Evolutionary conservation across 2,329 filamentous ascomycete genomes (phyloP).

Genomic region (Dactylellina cionopaga): DNA sequence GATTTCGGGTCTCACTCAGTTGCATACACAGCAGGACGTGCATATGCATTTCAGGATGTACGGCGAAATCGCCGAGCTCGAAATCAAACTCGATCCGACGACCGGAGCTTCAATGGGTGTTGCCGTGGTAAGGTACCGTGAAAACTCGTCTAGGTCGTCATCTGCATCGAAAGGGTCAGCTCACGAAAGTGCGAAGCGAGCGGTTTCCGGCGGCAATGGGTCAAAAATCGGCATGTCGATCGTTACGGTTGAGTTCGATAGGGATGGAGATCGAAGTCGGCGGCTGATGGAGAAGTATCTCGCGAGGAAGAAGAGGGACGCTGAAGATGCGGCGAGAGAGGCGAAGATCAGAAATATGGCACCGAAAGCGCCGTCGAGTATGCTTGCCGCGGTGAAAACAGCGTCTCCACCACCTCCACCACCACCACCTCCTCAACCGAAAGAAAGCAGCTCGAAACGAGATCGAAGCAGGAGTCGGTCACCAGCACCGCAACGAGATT

Average conservation of each 20-base stretch:
- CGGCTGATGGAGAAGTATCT: slow-evolving; percentile 80
- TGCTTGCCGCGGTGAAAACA: slow-evolving; percentile 54
- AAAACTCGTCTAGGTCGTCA: slow-evolving; percentile 63
- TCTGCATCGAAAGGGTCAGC: slow-evolving; percentile 69
- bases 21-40: slow-evolving; percentile 81
- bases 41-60: slow-evolving; percentile 79
- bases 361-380: slow-evolving; percentile 57
- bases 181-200: slow-evolving; percentile 81
- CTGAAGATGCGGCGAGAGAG: slow-evolving; percentile 63
- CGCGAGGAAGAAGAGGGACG: slow-evolving; percentile 73
- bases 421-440: slow-evolving; percentile 53
- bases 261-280: slow-evolving; percentile 83
- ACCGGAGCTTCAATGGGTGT: slow-evolving; percentile 95
- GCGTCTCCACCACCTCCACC: slow-evolving; percentile 55
- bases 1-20: slow-evolving; percentile 93
- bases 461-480: slow-evolving; percentile 51
- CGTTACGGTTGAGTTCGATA: slow-evolving; percentile 86
- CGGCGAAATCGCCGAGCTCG: slow-evolving; percentile 87
- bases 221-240: slow-evolving; percentile 80
- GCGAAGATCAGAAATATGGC: slow-evolving; percentile 54
- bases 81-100: slow-evolving; percentile 93
- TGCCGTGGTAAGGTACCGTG: slow-evolving; percentile 88
- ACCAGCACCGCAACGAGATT: slow-evolving; percentile 8
- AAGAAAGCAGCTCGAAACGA: slow-evolving; percentile 48
- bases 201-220: slow-evolving; percentile 79